Evolutionary conservation across 805 yeast species (phyloP), one percentile per base, ranked within the genome.

Genomic region (Danielia oregonensis): DNA sequence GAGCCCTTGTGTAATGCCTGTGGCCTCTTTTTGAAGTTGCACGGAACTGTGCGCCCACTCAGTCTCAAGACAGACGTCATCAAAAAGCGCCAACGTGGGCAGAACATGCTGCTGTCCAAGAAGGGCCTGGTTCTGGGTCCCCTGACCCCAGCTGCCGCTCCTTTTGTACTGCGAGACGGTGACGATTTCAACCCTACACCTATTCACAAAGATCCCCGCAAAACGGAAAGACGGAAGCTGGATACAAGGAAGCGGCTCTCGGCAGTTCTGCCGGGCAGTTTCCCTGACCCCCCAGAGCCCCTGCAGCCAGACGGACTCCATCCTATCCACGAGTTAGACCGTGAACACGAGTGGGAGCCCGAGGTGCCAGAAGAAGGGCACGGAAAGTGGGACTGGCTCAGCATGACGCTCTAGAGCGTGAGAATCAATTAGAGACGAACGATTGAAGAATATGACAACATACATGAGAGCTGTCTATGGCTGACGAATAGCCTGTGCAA

Each of bases 1-100:
- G 82, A 86, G 51, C 94, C 96, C 0, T 65, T 91, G 39, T 91
- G 97, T 63, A 91, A 91, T 59, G 97, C 98, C 14, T 46, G 51
- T 33, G 51, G 51, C 5, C 36, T 47, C 17, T 47, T 45, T n/a
- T 40, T 45, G 32, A 91, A 91, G 59, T 67, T 91, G 16, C 97
- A 91, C 52, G 97, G 97, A n/a, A 91, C 87, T 3, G 94, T 86
- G 42, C 70, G 97, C 38, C 98, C 98, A 0, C 66, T 91, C 33
- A 83, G 95, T 10, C 67, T 89, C 50, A 89, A 88, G 54, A 85
- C 97, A 0, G 96, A 89, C 55, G 93, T 89, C 1, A 89, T 91
- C 36, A 87, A 88, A 58, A 86, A 88, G 59, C 74, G 98, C 49
- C 95, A 89, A 59, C 71, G 96, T 33, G 63, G 64, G 5, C 45